Evolutionary conservation across 768 basidiomycete species (phyloP).

Genomic region (Leccinum truebloodii): DNA sequence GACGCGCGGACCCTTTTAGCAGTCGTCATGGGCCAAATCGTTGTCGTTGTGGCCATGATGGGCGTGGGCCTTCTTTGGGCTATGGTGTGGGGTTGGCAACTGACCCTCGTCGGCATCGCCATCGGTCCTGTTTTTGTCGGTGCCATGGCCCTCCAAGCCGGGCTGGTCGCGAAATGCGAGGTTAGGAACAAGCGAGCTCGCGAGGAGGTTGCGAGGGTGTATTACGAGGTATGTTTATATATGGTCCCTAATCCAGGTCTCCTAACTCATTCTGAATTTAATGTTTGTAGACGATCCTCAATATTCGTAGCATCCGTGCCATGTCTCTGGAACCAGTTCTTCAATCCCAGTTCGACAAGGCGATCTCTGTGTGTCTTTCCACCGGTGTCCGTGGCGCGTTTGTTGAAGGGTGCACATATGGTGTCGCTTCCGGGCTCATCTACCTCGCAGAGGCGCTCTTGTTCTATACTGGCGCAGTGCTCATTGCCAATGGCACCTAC

Average conservation of each 20-base stretch:
- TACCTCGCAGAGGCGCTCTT: no score
- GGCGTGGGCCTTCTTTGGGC: conserved; percentile 88
- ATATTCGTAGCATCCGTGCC: conserved; percentile 82
- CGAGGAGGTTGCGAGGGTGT: no score
- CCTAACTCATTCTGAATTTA: conserved; percentile 6
- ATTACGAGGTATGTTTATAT: conserved; percentile 50
- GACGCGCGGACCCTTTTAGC: conserved; percentile 70
- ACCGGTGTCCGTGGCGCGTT: conserved; percentile 69
- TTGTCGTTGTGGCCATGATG: conserved; percentile 82
- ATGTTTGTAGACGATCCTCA: conserved; percentile 60
- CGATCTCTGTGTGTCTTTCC: conserved; percentile 57
- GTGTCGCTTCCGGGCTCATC: no score
- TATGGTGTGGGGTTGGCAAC: conserved; percentile 83
- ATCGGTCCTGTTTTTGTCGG: conserved; percentile 82
- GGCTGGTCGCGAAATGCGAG: conserved; percentile 72
- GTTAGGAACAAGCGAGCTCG: conserved; percentile 82
- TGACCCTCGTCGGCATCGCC: conserved; percentile 87
- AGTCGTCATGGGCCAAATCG: conserved; percentile 65
- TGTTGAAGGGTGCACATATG: no score
- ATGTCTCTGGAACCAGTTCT: conserved; percentile 84
- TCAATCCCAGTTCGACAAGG: conserved; percentile 62
- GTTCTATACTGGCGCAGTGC: no score
- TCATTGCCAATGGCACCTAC: no score
- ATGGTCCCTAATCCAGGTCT: not conserved
- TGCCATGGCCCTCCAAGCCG: conserved; percentile 72